Evolutionary conservation across 306 rosid species (phyloP), one percentile per base, ranked within the genome.

Genomic region (Nissolia schottii): DNA sequence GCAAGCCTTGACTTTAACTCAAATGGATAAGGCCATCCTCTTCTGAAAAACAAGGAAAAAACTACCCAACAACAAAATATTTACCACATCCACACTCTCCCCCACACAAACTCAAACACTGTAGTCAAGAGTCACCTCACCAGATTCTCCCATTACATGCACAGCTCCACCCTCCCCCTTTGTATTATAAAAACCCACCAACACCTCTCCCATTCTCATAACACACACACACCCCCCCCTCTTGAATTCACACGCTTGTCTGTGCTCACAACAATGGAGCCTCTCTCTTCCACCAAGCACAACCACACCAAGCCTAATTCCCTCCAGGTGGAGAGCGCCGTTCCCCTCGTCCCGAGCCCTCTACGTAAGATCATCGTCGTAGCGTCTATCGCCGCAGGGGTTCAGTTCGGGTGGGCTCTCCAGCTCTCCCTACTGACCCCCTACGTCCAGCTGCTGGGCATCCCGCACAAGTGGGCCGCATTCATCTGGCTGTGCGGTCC

Each of bases 401-500:
- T 93, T 9, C 97, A 93, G 50, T 93, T 93, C 48, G 98, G 97
- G 0, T 93, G 98, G 98, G 98, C 97, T 13, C 69, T 93, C 0
- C 97, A 93, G 54, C 93, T 93, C 1, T 90, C 98, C 0, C 67
- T 93, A 0, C 54, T 93, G 2, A 93, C 98, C 14, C 98, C 98
- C 0, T 93, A 93, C 49, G 88, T 93, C 0, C 98, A 93, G 69
- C 83, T 84, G 1, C 87, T 90, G 0, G 98, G 98, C 0, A 83
- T 91, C 10, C 85, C 96, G 0, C 98, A 90, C 50, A 78, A 73
- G 0, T 90, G 90, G 89, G 83, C 98, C 6, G 46, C 97, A 6
- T 87, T 83, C 82, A 85, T 93, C 60, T 93, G 98, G 98, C 96
- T 93, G 18, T 93, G 97, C 7, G 97, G 98, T 0, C 98, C 98